Percentiles rank a stretch among this genome's conserved stretches.
These are phyloP conservation scores for Phoma sp. DNA, from an alignment of 2,329 filamentous ascomycete species.

Conservation along the genomic window DNA sequence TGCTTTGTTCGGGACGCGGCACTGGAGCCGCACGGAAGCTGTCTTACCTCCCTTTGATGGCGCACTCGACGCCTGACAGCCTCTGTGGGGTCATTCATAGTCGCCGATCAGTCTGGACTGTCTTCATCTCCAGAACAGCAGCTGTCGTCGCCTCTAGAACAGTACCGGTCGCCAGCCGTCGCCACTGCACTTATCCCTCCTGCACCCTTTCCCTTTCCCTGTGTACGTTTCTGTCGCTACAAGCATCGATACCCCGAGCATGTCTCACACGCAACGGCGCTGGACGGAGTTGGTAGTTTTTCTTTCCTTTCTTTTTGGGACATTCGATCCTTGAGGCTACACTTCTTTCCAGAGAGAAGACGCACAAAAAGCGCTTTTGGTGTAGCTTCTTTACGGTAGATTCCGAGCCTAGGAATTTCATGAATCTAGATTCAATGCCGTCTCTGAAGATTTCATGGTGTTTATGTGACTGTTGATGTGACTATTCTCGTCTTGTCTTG, in stretches of 20 bases:
- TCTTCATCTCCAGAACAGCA: slow-evolving; percentile 4
- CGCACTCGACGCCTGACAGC: slow-evolving; percentile 2
- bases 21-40: slow-evolving; percentile 9
- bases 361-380: background rate
- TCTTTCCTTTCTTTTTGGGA: background rate
- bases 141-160: no score
- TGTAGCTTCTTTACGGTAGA: no score
- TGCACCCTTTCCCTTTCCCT: background rate
- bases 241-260: slow-evolving; percentile 33
- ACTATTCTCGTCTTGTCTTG: background rate
- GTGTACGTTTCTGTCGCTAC: slow-evolving; percentile 14
- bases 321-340: background rate
- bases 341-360: background rate
- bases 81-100: slow-evolving; percentile 13
- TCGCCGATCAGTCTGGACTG: slow-evolving; percentile 8
- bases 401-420: background rate
- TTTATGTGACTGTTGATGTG: background rate
- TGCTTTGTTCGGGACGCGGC: slow-evolving; percentile 17
- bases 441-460: background rate
- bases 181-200: background rate
- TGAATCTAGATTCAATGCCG: background rate
- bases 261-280: slow-evolving; percentile 25
- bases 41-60: slow-evolving; percentile 24
- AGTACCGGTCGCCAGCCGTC: background rate
- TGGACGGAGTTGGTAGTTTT: slow-evolving; percentile 21